phyloP scores from a whole-genome alignment of 1,284 basidiomycete species.

The Marasmius tenuissimus region DNA sequence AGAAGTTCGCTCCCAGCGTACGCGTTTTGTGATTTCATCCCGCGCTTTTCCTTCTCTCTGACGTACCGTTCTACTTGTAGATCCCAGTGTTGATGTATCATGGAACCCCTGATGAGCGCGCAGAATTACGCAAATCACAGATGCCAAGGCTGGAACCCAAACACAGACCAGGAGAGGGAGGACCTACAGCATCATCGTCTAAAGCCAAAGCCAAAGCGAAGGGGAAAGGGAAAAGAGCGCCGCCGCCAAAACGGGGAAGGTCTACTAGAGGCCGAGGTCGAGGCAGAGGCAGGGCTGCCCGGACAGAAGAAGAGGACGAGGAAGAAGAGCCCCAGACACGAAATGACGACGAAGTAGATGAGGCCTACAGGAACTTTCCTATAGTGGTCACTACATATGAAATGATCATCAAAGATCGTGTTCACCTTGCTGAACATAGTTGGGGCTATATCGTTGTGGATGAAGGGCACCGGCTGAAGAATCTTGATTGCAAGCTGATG shows the following conservation, averaged over 20 bases:
- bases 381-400: slow-evolving; percentile 93
- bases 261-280: slow-evolving; percentile 1
- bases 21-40: slow-evolving; percentile 22
- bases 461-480: slow-evolving; percentile 94
- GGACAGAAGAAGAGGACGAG: slow-evolving; percentile 16
- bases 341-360: slow-evolving; percentile 15
- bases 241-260: slow-evolving; percentile 11
- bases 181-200: slow-evolving; percentile 6
- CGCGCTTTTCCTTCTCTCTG: not conserved
- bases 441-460: slow-evolving; percentile 97
- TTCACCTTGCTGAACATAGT: slow-evolving; percentile 63
- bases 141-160: slow-evolving; percentile 36
- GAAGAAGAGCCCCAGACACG: slow-evolving; percentile 20
- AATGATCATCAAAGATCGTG: slow-evolving; percentile 85
- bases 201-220: slow-evolving; percentile 24
- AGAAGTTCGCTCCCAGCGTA: slow-evolving; percentile 77
- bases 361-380: slow-evolving; percentile 47
- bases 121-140: slow-evolving; percentile 66
- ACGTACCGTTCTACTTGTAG: slow-evolving; percentile 32
- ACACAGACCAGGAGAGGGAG: slow-evolving; percentile 15
- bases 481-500: slow-evolving; percentile 88
- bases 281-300: slow-evolving; percentile 13
- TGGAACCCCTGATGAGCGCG: slow-evolving; percentile 77
- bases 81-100: slow-evolving; percentile 91
- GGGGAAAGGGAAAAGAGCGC: slow-evolving; percentile 12